Evolutionary conservation across 2,329 filamentous ascomycete species (phyloP), one percentile per base, ranked within the genome.

Genomic region (Stagonosporopsis rhizophila): DNA sequence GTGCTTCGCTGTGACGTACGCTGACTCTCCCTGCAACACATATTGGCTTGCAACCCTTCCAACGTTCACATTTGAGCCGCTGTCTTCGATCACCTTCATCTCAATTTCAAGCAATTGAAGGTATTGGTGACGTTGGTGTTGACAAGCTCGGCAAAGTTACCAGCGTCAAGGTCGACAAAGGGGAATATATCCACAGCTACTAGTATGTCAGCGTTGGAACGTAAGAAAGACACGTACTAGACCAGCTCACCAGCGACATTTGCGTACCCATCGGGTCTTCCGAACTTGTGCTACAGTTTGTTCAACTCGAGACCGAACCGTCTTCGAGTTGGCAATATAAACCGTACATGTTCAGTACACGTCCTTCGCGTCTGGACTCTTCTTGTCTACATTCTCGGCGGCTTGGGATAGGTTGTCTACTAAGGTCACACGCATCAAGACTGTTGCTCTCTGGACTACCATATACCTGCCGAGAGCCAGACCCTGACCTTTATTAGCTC

Each of bases 1-100:
- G 4, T 77, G 79, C 55, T 83, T 83, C 0, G 79, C 79, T 1
- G 81, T 77, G 12, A 72, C 73, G 44, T 83, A 83, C 3, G 58
- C 60, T 14, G 52, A 78, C 2, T 52, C 53, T 12, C 56, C 56
- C 30, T 37, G 46, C 34, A 32, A 46, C 12, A 42, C 60, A n/a
- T 58, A 61, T 22, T 55, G 48, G 34, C 58, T 55, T 2, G 58
- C 38, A 28, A 58, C 48, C 22, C 58, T 61, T 12, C 58, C 60
- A 17, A 52, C 53, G 23, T 63, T 65, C 38, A 63, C 58, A 35
- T 60, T 63, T 11, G 48, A 65, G 56, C 45, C 60, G 7, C 58
- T 55, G 41, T 59, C 58, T n/a, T 59, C 56, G 44, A 65, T 65
- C 41, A 66, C 51, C 41, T 57, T 58, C 53, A n/a, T n/a, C n/a